A percentile compares a stretch with the other conserved stretches of the same genome.
Conservation (phyloP, 768 basidiomycete species). For the Crassisporium funariophilum region DNA sequence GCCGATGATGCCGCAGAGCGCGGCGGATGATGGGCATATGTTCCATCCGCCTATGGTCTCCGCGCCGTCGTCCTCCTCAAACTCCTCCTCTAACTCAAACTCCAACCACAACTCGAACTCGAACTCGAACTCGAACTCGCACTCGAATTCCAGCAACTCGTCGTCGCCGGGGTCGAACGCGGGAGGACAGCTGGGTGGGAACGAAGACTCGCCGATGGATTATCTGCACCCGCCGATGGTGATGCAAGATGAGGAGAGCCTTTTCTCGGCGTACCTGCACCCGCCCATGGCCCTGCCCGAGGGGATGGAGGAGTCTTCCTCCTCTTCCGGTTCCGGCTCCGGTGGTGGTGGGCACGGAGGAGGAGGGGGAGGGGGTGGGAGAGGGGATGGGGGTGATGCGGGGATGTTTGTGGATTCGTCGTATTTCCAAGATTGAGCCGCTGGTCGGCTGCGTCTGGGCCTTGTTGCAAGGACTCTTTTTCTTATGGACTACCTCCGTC, state of each 20-base stretch:
- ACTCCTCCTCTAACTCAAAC: background rate
- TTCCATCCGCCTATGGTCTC: slow-evolving; percentile 57
- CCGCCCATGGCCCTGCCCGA: slow-evolving; percentile 47
- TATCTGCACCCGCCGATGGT: slow-evolving; percentile 67
- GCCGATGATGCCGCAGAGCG: slow-evolving; percentile 62
- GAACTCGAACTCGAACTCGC: slow-evolving; percentile 1
- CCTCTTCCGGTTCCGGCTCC: no score
- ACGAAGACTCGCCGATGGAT: slow-evolving; percentile 70
- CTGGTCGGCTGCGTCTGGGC: background rate
- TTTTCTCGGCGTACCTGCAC: slow-evolving; percentile 52
- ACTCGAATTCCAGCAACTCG: slow-evolving; percentile 9
- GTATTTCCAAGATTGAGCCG: background rate
- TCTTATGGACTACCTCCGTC: background rate
- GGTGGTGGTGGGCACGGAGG: slow-evolving; percentile 6
- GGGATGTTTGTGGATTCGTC: slow-evolving; percentile 1
- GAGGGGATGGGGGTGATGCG: slow-evolving; percentile 1
- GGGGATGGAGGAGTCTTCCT: slow-evolving; percentile 23
- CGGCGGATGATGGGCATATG: slow-evolving; percentile 49
- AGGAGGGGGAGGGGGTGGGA: background rate
- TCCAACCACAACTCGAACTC: slow-evolving; percentile 2
- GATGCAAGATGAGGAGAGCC: slow-evolving; percentile 64
- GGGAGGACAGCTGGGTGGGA: slow-evolving; percentile 8
- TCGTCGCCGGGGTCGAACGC: slow-evolving; percentile 6
- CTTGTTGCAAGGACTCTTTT: background rate
- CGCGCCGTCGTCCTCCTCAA: slow-evolving; percentile 2